A percentile compares a stretch with the other conserved stretches of the same genome.
These are phyloP conservation scores for Myotisia sp. DNA, from an alignment of 2,329 filamentous ascomycete genomes.

Conservation along the genomic window DNA sequence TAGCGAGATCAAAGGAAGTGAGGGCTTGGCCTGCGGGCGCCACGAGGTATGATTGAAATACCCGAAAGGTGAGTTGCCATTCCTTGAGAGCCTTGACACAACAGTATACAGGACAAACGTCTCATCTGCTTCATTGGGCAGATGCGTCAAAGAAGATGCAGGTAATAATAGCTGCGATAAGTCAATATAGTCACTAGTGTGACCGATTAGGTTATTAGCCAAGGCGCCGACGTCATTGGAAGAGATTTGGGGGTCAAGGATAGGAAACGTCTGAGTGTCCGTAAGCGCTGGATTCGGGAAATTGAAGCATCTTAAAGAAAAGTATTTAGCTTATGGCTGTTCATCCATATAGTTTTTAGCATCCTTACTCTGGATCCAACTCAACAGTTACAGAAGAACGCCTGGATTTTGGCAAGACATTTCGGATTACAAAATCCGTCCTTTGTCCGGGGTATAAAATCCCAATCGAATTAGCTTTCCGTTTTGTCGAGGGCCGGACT, in stretches of 20 bases:
- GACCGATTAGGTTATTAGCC: neutral
- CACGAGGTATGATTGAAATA: constrained; percentile 38
- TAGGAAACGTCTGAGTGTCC: constrained; percentile 25
- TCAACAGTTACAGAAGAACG: constrained; percentile 19
- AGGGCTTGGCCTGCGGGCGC: constrained; percentile 25
- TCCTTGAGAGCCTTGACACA: constrained; percentile 31
- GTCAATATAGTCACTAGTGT: constrained; percentile 13
- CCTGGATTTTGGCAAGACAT: neutral
- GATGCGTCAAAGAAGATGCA: constrained; percentile 16
- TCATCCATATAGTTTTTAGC: constrained; percentile 4
- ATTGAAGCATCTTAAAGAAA: constrained; percentile 27
- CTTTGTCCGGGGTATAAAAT: constrained; percentile 33
- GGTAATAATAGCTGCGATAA: constrained; percentile 18
- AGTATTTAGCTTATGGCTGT: constrained; percentile 1
- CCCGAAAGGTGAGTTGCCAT: constrained; percentile 31
- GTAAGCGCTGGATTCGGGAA: constrained; percentile 32
- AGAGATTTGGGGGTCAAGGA: constrained; percentile 11
- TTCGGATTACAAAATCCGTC: constrained; percentile 26
- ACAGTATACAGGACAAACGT: constrained; percentile 35
- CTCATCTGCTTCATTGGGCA: constrained; percentile 22
- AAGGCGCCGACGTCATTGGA: neutral
- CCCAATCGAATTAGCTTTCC: constrained; percentile 23
- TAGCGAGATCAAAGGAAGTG: constrained; percentile 22
- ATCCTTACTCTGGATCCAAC: constrained; percentile 25
- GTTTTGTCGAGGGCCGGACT: constrained; percentile 13